These are phyloP conservation scores for Exophiala xenobiotica DNA, from an alignment of 2,329 filamentous ascomycete genomes.

Conservation along the genomic window DNA sequence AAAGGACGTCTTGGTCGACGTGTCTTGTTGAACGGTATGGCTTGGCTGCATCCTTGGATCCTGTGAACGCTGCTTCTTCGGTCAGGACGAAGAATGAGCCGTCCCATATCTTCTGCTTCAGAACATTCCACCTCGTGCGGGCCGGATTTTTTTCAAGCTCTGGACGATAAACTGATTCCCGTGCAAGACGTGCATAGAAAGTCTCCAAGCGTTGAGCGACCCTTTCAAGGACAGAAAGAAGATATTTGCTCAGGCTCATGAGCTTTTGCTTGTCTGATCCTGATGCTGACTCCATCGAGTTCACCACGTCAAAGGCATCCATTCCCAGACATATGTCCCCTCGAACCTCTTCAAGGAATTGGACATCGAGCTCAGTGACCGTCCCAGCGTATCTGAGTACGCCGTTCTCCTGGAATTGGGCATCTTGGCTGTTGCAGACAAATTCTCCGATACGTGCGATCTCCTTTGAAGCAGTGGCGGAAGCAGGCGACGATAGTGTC, in stretches of 20 bases:
- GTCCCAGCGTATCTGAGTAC: slow-evolving; percentile 16
- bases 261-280: slow-evolving; percentile 42
- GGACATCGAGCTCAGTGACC: slow-evolving; percentile 19
- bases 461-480: slow-evolving; percentile 12
- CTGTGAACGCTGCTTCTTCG: slow-evolving; percentile 10
- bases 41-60: background rate
- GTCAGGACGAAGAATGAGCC: slow-evolving; percentile 48
- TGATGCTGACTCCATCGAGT: slow-evolving; percentile 39
- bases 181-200: slow-evolving; percentile 54
- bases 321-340: slow-evolving; percentile 42
- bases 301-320: slow-evolving; percentile 54
- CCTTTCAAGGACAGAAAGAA: slow-evolving; percentile 54
- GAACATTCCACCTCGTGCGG: slow-evolving; percentile 53
- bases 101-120: slow-evolving; percentile 50
- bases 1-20: slow-evolving; percentile 15
- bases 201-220: slow-evolving; percentile 54
- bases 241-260: slow-evolving; percentile 41
- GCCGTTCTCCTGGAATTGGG: slow-evolving; percentile 17
- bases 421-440: slow-evolving; percentile 20
- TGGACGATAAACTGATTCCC: slow-evolving; percentile 52
- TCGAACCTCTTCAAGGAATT: slow-evolving; percentile 18
- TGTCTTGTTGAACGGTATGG: slow-evolving; percentile 15
- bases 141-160: slow-evolving; percentile 56
- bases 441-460: slow-evolving; percentile 16
- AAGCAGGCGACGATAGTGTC: slow-evolving; percentile 9